A percentile compares a stretch with the other conserved stretches of the same genome.
Evolutionary conservation across 1,284 basidiomycete species (phyloP).

Genomic region (Trichosporon coremiiforme): DNA sequence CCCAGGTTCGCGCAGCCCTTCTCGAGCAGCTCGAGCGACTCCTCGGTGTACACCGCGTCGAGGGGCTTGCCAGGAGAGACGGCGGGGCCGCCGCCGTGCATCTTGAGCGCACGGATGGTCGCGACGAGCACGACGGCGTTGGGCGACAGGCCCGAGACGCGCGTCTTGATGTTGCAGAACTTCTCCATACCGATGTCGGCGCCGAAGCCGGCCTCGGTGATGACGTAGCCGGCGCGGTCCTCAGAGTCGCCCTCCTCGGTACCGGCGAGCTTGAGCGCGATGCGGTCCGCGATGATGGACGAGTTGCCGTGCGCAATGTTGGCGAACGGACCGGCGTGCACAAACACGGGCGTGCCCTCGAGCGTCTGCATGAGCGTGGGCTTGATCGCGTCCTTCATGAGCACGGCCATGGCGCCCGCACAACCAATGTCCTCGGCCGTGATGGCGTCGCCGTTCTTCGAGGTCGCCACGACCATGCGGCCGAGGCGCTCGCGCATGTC

Average conservation of each 20-base stretch:
- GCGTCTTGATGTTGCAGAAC: constrained; percentile 99
- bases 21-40: constrained; percentile 86
- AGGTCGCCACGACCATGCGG: constrained; percentile 95
- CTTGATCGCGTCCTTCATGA: constrained; percentile 99
- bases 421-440: constrained; percentile 97
- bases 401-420: constrained; percentile 91
- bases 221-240: constrained; percentile 86
- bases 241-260: constrained; percentile 86
- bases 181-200: constrained; percentile 99
- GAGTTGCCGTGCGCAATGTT: constrained; percentile 99
- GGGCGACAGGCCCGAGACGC: constrained; percentile 86
- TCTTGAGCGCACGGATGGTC: constrained; percentile 96
- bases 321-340: constrained; percentile 98
- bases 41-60: constrained; percentile 89
- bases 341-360: constrained; percentile 98
- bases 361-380: constrained; percentile 99
- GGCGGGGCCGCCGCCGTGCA: constrained; percentile 98
- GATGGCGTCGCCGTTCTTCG: constrained; percentile 84
- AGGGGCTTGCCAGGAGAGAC: constrained; percentile 95
- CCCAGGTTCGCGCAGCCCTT: constrained; percentile 91
- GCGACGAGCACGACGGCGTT: constrained; percentile 96
- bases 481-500: constrained; percentile 73
- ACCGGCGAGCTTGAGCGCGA: constrained; percentile 95
- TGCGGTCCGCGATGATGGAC: constrained; percentile 92
- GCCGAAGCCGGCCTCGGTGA: constrained; percentile 98